A percentile compares a stretch with the other conserved stretches of the same genome.
phyloP scores from a whole-genome alignment of 306 rosid genomes.

The Canavalia gladiata region DNA sequence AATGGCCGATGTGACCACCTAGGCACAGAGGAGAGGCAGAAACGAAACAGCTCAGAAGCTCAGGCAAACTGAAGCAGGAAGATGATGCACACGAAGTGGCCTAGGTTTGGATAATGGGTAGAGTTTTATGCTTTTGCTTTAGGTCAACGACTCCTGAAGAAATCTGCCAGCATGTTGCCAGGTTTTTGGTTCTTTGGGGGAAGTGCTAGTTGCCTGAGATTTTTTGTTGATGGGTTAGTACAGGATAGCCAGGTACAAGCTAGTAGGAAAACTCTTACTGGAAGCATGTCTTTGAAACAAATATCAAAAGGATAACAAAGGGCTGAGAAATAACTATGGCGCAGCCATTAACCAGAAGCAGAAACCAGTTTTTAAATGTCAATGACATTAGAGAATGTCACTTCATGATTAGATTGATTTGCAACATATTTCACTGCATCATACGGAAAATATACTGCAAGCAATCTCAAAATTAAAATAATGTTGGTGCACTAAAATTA shows the following conservation, averaged over 20 bases:
- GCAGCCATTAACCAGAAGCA: constrained; percentile 19
- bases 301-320: constrained; percentile 9
- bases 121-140: neutral
- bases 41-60: neutral
- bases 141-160: constrained; percentile 3
- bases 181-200: constrained; percentile 1
- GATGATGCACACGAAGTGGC: neutral
- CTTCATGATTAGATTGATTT: constrained; percentile 7
- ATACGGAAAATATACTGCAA: neutral
- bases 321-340: neutral
- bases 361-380: constrained; percentile 28
- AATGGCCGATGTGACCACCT: constrained; percentile 18
- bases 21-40: constrained; percentile 9
- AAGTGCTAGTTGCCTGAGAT: constrained; percentile 6
- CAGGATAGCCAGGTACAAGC: neutral
- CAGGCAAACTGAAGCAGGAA: constrained; percentile 24
- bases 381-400: constrained; percentile 16
- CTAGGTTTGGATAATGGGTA: constrained; percentile 18
- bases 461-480: constrained; percentile 25
- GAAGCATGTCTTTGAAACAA: neutral
- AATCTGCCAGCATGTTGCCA: constrained; percentile 1
- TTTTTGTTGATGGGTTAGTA: constrained; percentile 11
- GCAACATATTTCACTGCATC: constrained; percentile 28
- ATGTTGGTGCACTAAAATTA: constrained; percentile 25
- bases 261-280: constrained; percentile 1